Conservation (phyloP, 768 basidiomycete species). For the Lactarius evosmus region DNA sequence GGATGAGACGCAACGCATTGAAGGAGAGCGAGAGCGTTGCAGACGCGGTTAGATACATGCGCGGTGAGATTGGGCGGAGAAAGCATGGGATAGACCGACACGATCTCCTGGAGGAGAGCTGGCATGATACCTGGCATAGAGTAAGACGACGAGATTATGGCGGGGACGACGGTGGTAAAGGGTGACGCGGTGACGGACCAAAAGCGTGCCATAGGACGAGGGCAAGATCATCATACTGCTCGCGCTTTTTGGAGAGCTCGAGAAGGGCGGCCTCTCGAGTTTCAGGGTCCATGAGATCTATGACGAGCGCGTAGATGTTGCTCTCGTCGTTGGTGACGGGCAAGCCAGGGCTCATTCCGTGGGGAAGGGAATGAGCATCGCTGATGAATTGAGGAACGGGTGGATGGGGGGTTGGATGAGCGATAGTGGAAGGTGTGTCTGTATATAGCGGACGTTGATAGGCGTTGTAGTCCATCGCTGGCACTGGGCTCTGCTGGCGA, state of each 20-base stretch:
- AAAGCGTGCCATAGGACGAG: constrained; percentile 98
- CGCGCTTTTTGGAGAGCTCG: constrained; percentile 97
- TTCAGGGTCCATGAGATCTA: constrained; percentile 77
- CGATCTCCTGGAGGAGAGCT: constrained; percentile 93
- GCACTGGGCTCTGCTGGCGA: not conserved
- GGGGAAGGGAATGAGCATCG: constrained; percentile 20
- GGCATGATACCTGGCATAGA: constrained; percentile 84
- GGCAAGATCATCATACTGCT: constrained; percentile 98
- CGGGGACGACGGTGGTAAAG: constrained; percentile 12
- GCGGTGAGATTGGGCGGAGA: constrained; percentile 95
- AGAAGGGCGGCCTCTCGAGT: constrained; percentile 88
- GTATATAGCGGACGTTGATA: constrained; percentile 61
- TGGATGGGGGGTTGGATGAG: constrained; percentile 56
- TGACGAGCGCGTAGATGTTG: constrained; percentile 89
- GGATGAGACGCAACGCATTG: constrained; percentile 98
- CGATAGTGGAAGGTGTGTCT: constrained; percentile 54
- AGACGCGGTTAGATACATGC: constrained; percentile 96
- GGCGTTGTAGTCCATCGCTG: constrained; percentile 54
- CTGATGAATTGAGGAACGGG: constrained; percentile 41
- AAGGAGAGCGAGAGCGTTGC: constrained; percentile 94
- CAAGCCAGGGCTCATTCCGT: constrained; percentile 32
- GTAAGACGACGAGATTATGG: not conserved
- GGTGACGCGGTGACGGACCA: constrained; percentile 48
- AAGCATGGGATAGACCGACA: constrained; percentile 94
- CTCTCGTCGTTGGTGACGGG: constrained; percentile 49